Conservation (phyloP, 2,329 filamentous ascomycete species). For the Polychaeton citri region DNA sequence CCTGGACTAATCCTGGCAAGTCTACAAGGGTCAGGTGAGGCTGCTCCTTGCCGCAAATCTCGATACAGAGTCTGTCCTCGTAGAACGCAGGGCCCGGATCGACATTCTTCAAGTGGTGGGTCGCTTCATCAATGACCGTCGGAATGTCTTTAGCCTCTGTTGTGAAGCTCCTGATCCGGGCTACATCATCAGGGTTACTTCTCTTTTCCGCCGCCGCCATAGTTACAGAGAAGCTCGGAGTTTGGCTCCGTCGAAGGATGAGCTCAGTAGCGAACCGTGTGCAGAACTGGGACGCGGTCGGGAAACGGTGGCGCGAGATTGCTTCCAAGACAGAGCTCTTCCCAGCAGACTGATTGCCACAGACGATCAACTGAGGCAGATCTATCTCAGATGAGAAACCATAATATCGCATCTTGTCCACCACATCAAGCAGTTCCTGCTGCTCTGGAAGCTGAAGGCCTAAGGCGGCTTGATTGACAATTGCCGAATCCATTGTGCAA, state of each 20-base stretch:
- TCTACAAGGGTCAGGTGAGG: constrained; percentile 13
- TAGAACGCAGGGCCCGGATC: constrained; percentile 2
- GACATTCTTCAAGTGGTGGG: neutral
- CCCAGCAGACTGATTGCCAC: constrained; percentile 34
- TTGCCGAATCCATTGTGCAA: too few relatives aligned
- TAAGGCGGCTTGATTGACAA: too few relatives aligned
- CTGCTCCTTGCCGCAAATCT: constrained; percentile 8
- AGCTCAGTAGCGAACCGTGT: constrained; percentile 25
- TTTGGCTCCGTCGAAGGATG: constrained; percentile 1
- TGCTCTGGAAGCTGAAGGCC: too few relatives aligned
- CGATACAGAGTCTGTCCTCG: constrained; percentile 9
- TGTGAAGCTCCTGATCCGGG: neutral
- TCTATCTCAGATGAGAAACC: too few relatives aligned
- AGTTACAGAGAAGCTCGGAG: neutral
- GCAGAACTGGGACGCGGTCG: constrained; percentile 38
- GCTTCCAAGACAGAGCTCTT: constrained; percentile 50
- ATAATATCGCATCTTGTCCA: too few relatives aligned
- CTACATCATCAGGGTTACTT: too few relatives aligned
- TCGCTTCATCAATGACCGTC: neutral
- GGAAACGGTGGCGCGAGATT: constrained; percentile 45
- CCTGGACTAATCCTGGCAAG: constrained; percentile 12
- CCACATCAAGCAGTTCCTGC: too few relatives aligned
- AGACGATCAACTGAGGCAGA: neutral
- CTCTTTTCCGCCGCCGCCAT: too few relatives aligned
- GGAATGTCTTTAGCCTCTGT: neutral